Evolutionary conservation across 257 asterid species (phyloP).

Genomic region (Solanum rostratum): DNA sequence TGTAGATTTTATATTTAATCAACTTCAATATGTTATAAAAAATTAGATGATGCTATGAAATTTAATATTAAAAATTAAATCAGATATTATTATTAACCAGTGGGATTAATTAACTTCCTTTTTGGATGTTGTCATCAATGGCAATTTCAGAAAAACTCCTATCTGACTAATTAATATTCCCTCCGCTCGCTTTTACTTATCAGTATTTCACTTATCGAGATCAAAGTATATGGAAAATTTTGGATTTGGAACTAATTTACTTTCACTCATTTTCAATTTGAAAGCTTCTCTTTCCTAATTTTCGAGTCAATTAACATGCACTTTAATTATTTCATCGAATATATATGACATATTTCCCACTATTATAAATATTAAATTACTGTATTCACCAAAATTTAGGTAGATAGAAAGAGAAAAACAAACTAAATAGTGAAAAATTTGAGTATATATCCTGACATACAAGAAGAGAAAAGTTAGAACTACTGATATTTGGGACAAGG

Average conservation of each 20-base stretch:
- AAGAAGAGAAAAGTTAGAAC: too few species aligned
- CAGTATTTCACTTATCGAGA: too few species aligned
- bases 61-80: neutral
- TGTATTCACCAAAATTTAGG: neutral
- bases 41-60: neutral
- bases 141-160: neutral
- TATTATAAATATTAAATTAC: neutral
- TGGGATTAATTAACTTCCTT: neutral
- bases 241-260: neutral
- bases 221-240: neutral
- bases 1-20: neutral
- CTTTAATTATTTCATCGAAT: neutral
- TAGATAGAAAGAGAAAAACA: neutral
- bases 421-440: neutral
- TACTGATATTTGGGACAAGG: too few species aligned
- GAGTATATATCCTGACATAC: too few species aligned
- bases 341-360: neutral
- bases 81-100: neutral
- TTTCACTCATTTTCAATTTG: neutral
- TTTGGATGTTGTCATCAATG: neutral
- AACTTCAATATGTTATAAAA: neutral
- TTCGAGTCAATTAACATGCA: neutral
- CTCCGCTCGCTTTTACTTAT: too few species aligned
- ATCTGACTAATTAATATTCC: neutral
- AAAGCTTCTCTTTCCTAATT: neutral